Percentiles rank a stretch among this genome's conserved stretches.
Conservation (phyloP, 345 rosid genomes). For the Kernera saxatilis region DNA sequence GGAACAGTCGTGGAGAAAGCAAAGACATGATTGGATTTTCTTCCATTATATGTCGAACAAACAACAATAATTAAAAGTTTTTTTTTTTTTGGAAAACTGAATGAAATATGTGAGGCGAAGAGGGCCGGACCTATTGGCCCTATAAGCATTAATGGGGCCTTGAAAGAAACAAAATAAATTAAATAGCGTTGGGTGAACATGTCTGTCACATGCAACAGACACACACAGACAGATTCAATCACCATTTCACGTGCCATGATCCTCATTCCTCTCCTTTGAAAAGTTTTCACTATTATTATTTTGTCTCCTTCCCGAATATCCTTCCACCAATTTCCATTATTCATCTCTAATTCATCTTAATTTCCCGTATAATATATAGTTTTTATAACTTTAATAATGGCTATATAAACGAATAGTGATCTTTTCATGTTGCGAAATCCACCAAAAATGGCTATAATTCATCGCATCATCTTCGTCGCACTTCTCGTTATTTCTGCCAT, state of each 20-base stretch:
- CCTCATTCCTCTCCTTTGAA: not conserved
- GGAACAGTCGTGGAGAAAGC: not conserved
- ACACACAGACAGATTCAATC: slow-evolving; percentile 8
- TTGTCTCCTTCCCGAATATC: slow-evolving; percentile 8
- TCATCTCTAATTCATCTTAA: not conserved
- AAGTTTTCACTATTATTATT: not conserved
- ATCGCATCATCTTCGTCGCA: slow-evolving; percentile 25
- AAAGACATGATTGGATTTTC: not conserved
- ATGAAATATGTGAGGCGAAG: not conserved
- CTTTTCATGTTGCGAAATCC: slow-evolving; percentile 2
- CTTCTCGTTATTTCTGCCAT: slow-evolving; percentile 33
- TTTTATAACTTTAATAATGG: not conserved
- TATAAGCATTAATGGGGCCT: slow-evolving; percentile 24
- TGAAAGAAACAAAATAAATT: slow-evolving; percentile 17
- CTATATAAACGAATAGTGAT: slow-evolving; percentile 12
- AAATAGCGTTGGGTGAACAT: slow-evolving; percentile 17
- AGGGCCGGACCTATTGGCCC: slow-evolving; percentile 17
- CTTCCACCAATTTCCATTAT: slow-evolving; percentile 4
- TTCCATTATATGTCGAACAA: not conserved
- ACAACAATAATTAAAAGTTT: not conserved
- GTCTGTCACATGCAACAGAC: slow-evolving; percentile 8
- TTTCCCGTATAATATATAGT: not conserved
- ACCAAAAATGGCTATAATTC: slow-evolving; percentile 29
- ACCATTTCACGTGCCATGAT: slow-evolving; percentile 26
- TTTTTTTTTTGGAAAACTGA: not conserved